Percentiles rank a stretch among this genome's conserved stretches.
Conservation (phyloP, 2,329 filamentous ascomycete species). For the Penicillium polonicum region DNA sequence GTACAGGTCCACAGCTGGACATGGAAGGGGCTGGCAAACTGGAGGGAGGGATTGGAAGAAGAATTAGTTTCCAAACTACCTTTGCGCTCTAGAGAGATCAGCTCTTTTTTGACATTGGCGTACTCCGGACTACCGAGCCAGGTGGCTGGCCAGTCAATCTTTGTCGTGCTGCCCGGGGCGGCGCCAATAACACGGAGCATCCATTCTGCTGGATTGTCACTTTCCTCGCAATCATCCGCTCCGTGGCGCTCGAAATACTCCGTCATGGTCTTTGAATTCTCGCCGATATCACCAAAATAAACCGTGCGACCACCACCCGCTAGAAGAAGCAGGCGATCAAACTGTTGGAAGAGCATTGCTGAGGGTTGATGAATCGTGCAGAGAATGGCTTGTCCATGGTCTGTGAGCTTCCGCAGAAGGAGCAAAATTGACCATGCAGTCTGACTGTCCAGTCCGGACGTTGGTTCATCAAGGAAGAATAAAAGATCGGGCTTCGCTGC, state of each 20-base stretch:
- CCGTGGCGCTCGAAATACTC: not conserved
- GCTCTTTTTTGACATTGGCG: not conserved
- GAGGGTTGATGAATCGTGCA: slow-evolving; percentile 94
- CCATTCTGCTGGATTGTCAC: not conserved
- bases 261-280: not conserved
- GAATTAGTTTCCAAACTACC: not conserved
- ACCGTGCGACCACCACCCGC: not conserved
- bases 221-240: not conserved
- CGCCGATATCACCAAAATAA: not conserved
- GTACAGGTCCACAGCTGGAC: slow-evolving; percentile 66
- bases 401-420: slow-evolving; percentile 82
- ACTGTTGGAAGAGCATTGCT: slow-evolving; percentile 88
- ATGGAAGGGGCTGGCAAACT: slow-evolving; percentile 44
- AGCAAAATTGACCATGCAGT: slow-evolving; percentile 86
- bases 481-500: slow-evolving; percentile 83
- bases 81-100: not conserved
- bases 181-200: not conserved
- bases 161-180: not conserved
- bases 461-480: slow-evolving; percentile 89
- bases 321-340: slow-evolving; percentile 52
- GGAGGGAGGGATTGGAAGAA: not conserved
- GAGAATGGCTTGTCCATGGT: slow-evolving; percentile 81
- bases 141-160: not conserved
- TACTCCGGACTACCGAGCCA: not conserved
- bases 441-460: slow-evolving; percentile 84